Percentiles rank a stretch among this genome's conserved stretches.
Evolutionary conservation across 2,329 filamentous ascomycete genomes (phyloP).

Genomic region (Alternaria alternata): DNA sequence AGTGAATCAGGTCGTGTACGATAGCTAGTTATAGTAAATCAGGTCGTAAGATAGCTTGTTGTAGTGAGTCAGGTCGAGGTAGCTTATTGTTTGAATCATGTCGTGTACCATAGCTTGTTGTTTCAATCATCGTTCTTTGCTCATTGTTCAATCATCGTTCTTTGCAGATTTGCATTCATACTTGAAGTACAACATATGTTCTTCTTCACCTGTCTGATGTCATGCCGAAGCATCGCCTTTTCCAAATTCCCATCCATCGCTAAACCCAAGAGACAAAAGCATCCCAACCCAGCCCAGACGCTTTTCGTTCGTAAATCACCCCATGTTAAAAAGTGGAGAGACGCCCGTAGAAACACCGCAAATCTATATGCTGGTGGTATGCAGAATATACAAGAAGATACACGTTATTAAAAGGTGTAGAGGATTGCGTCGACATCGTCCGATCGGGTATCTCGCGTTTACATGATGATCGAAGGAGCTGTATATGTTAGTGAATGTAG

Average conservation of each 20-base stretch:
- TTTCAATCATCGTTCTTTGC: neutral
- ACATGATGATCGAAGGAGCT: constrained; percentile 59
- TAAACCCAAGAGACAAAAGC: constrained; percentile 10
- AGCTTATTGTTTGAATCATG: no score
- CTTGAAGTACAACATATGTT: neutral
- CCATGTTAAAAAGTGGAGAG: constrained; percentile 22
- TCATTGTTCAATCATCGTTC: neutral
- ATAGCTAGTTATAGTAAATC: no score
- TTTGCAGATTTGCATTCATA: neutral
- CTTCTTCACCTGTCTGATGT: neutral
- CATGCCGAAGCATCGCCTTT: no score
- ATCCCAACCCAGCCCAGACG: constrained; percentile 19
- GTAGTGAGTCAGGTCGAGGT: no score
- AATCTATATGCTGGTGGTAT: constrained; percentile 28
- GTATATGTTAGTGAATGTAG: constrained; percentile 21
- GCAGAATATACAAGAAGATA: constrained; percentile 48
- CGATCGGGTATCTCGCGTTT: constrained; percentile 34
- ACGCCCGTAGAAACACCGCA: constrained; percentile 20
- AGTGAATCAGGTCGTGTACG: no score
- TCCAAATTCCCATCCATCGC: neutral
- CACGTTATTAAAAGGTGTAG: constrained; percentile 43
- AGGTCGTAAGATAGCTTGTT: no score
- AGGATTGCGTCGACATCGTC: constrained; percentile 13
- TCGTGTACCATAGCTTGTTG: neutral
- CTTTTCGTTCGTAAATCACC: constrained; percentile 24